Conservation (phyloP, 2,329 filamentous ascomycete genomes). For the Calonectria fujianensis region DNA sequence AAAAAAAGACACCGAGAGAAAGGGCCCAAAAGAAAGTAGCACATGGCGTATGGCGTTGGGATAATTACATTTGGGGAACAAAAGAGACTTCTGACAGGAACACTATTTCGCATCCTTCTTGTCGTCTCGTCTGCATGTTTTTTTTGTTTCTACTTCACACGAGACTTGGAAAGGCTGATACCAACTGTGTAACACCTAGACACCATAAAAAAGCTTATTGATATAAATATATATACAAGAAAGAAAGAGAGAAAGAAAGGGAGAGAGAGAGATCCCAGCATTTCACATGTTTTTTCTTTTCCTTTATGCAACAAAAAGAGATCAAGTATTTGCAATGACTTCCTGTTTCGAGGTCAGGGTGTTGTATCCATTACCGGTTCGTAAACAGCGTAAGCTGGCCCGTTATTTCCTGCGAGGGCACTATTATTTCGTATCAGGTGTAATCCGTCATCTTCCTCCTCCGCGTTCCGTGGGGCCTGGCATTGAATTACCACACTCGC, state of each 20-base stretch:
- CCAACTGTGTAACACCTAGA: conserved; percentile 33
- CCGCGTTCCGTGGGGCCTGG: conserved; percentile 1
- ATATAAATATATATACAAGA: conserved; percentile 15
- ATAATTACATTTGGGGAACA: conserved; percentile 30
- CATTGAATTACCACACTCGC: conserved; percentile 50
- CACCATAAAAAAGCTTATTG: conserved; percentile 20
- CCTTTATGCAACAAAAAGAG: conserved; percentile 11
- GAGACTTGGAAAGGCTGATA: conserved; percentile 50
- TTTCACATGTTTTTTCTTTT: conserved; percentile 3
- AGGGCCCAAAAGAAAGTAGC: conserved; percentile 12
- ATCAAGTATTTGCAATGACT: conserved; percentile 24
- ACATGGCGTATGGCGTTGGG: conserved; percentile 54
- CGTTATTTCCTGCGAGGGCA: conserved; percentile 26
- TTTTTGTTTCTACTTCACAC: conserved; percentile 26
- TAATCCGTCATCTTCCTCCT: conserved; percentile 23
- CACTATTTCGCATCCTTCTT: conserved; percentile 25
- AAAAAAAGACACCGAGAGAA: background rate
- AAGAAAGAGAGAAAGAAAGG: background rate
- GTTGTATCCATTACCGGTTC: conserved; percentile 35
- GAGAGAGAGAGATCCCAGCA: background rate
- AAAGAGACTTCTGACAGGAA: conserved; percentile 36
- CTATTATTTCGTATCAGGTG: conserved; percentile 31
- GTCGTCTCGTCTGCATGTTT: conserved; percentile 37
- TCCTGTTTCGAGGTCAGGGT: conserved; percentile 5
- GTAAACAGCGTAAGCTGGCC: conserved; percentile 24